A percentile compares a stretch with the other conserved stretches of the same genome.
phyloP scores from a whole-genome alignment of 2,329 filamentous ascomycete genomes.

The Clonostachys sp. region DNA sequence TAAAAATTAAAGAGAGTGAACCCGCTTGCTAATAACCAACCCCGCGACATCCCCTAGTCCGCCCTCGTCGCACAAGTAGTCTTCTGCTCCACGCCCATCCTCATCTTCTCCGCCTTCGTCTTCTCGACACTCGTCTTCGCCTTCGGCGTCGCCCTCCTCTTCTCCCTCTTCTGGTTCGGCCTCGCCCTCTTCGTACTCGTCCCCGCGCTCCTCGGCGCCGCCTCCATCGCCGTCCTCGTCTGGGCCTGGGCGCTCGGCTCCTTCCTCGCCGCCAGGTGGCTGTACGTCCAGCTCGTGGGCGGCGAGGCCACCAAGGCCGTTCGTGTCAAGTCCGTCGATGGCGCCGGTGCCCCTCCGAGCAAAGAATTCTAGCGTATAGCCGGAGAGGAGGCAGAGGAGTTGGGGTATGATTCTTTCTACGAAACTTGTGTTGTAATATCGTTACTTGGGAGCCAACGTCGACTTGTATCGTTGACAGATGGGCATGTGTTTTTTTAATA shows the following conservation, averaged over 20 bases:
- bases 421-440: no score
- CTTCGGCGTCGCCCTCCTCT: slow-evolving; percentile 55
- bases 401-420: slow-evolving; percentile 9
- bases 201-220: slow-evolving; percentile 64
- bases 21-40: slow-evolving; percentile 3
- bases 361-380: slow-evolving; percentile 5
- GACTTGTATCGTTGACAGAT: no score
- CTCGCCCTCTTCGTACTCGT: slow-evolving; percentile 64
- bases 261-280: slow-evolving; percentile 45
- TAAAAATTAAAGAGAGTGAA: background rate
- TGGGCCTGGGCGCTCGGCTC: slow-evolving; percentile 64
- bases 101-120: slow-evolving; percentile 65
- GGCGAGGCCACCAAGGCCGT: slow-evolving; percentile 8
- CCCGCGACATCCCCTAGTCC: slow-evolving; percentile 37
- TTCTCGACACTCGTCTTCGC: slow-evolving; percentile 59
- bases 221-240: slow-evolving; percentile 54
- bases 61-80: slow-evolving; percentile 63
- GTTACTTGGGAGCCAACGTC: no score
- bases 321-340: no score
- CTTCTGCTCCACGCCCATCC: slow-evolving; percentile 61
- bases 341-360: no score
- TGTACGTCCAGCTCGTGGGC: slow-evolving; percentile 29
- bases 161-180: slow-evolving; percentile 64
- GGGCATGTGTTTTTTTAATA: no score
- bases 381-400: slow-evolving; percentile 6